Base-by-base conservation (phyloP, 2,329 filamentous ascomycete genomes). In the Microsporum canis region DNA sequence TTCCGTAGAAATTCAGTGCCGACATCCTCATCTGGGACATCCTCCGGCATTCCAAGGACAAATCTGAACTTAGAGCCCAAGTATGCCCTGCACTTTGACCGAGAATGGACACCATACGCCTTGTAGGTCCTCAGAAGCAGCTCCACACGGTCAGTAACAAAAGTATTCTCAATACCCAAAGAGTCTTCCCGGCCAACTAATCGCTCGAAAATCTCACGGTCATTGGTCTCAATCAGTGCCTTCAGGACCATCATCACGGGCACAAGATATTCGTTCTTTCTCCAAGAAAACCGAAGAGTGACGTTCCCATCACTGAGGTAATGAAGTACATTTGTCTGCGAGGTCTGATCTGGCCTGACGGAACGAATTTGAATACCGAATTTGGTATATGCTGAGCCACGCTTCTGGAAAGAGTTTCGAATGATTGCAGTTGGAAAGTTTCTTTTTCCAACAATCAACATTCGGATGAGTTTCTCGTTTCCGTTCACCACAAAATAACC, bases 401-500 rank as follows among this genome's bases (percentile, higher is more conserved):
- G 86, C 69, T 89, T 91, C 65, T 84, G 82, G 77, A 97, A 99
- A 67, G 91, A 95, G 57, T 88, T 86, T 71, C 94, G 88, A 68
- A 89, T 84, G 73, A 97, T 96, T 55, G 92, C 92, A 84, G 96
- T 88, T 58, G 94, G 92, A 71, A 90, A 96, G 74, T 99, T 99
- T 70, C 94, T 83, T 74, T 89, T 85, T 71, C 91, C 90, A 64
- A 97, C 84, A 65, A 96, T 86, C 64, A 99, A 81, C 79, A 97
- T 85, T 71, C 94, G 89, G 68, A 97, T 91, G 62, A 97, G 84
- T 78, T 96, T 97, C 75, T 99, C 94, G 70, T 91, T 96, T 66
- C 94, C 94, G 73, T 99, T 99, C 69, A 99, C 88, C 69, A 99
- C 85, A 71, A 97, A 99, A 74, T 97, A 99, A 51, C 94, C 94